phyloP scores from a whole-genome alignment of 257 asterid species.

The Ilex asprella region DNA sequence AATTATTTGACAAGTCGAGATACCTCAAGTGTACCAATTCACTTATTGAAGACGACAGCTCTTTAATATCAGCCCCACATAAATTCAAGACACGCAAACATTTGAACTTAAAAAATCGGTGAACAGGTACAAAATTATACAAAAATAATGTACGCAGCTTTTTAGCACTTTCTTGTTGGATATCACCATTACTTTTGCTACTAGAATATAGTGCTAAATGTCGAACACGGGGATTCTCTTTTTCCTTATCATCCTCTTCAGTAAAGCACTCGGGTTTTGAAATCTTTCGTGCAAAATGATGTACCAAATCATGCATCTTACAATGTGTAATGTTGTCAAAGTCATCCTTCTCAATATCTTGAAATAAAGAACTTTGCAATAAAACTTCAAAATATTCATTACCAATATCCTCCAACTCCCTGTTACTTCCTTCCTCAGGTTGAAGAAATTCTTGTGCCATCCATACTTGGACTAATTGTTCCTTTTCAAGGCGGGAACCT shows the following conservation, averaged over 20 bases:
- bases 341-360: constrained; percentile 14
- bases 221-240: neutral
- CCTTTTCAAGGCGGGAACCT: neutral
- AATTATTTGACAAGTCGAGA: neutral
- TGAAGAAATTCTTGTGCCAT: constrained; percentile 33
- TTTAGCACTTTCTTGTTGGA: constrained; percentile 1
- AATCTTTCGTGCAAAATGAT: constrained; percentile 22
- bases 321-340: constrained; percentile 1
- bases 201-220: constrained; percentile 8
- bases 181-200: neutral
- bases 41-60: neutral
- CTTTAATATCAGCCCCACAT: neutral
- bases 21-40: neutral
- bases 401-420: constrained; percentile 14
- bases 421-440: neutral
- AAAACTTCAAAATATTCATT: constrained; percentile 11
- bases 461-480: constrained; percentile 17
- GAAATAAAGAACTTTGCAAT: constrained; percentile 21
- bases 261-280: neutral
- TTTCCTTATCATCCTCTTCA: neutral
- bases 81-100: neutral
- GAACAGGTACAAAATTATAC: neutral
- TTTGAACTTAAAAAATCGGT: neutral
- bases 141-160: constrained; percentile 17
- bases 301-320: constrained; percentile 34